These are phyloP conservation scores for Lepraria neglecta DNA, from an alignment of 495 filamentous ascomycete genomes.

Conservation along the genomic window DNA sequence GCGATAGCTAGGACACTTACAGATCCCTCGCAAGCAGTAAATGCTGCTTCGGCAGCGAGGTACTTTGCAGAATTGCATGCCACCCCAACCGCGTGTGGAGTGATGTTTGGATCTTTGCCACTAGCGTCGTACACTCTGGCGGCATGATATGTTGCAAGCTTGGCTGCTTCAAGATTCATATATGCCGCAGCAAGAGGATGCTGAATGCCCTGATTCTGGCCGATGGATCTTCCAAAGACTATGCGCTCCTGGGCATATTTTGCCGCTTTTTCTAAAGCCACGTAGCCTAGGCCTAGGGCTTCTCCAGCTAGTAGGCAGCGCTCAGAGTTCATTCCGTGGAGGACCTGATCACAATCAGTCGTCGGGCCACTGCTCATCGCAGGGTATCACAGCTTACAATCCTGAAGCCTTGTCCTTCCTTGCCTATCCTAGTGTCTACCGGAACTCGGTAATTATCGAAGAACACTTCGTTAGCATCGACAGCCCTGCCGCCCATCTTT, in stretches of 20 bases:
- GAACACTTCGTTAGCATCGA: slow-evolving; percentile 82
- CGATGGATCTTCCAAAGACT: slow-evolving; percentile 66
- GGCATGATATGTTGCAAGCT: slow-evolving; percentile 71
- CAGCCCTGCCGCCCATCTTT: slow-evolving; percentile 73
- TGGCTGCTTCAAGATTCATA: slow-evolving; percentile 75
- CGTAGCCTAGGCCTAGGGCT: slow-evolving; percentile 71
- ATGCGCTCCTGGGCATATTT: slow-evolving; percentile 61
- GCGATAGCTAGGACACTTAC: slow-evolving; percentile 21
- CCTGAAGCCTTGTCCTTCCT: slow-evolving; percentile 67
- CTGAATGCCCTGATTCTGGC: slow-evolving; percentile 67
- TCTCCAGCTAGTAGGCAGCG: slow-evolving; percentile 70
- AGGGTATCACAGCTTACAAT: slow-evolving; percentile 45
- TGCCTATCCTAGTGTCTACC: slow-evolving; percentile 54
- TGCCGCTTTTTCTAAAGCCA: slow-evolving; percentile 57
- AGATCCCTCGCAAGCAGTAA: slow-evolving; percentile 64
- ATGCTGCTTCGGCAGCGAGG: slow-evolving; percentile 71
- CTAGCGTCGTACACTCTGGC: slow-evolving; percentile 63
- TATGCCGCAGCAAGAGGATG: slow-evolving; percentile 69
- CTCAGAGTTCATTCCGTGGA: slow-evolving; percentile 83
- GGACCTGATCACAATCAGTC: slow-evolving; percentile 36
- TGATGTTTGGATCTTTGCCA: slow-evolving; percentile 22
- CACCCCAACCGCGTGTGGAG: slow-evolving; percentile 56
- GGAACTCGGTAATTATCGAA: slow-evolving; percentile 67
- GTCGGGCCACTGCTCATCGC: background rate
- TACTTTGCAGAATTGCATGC: slow-evolving; percentile 75